Conservation (phyloP, 2,329 filamentous ascomycete genomes). For the Seiridium cupressi region DNA sequence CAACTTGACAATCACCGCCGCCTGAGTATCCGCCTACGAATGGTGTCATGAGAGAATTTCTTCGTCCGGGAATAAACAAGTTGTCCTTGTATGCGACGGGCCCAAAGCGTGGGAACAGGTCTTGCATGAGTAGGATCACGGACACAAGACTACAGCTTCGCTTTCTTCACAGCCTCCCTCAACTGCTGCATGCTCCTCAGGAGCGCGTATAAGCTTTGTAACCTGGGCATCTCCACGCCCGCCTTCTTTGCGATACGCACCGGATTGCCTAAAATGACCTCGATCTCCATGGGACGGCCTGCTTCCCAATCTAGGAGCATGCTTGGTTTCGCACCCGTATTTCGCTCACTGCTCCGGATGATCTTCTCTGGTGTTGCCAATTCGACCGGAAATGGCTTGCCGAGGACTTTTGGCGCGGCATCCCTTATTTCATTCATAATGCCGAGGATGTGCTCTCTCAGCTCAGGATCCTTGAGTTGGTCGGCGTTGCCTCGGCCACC, state of each 20-base stretch:
- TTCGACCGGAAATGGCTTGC: slow-evolving; percentile 55
- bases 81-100: too few relatives aligned
- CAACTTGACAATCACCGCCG: too few relatives aligned
- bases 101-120: too few relatives aligned
- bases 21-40: too few relatives aligned
- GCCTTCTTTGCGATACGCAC: slow-evolving; percentile 61
- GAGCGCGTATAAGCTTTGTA: slow-evolving; percentile 67
- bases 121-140: background rate
- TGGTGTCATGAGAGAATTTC: too few relatives aligned
- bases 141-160: slow-evolving; percentile 27
- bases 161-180: slow-evolving; percentile 36
- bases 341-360: slow-evolving; percentile 60
- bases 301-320: slow-evolving; percentile 72
- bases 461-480: slow-evolving; percentile 63
- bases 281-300: slow-evolving; percentile 65
- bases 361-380: slow-evolving; percentile 64
- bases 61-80: too few relatives aligned
- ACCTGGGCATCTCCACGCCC: slow-evolving; percentile 63
- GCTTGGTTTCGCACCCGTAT: slow-evolving; percentile 61
- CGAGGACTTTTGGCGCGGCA: slow-evolving; percentile 62
- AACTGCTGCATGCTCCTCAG: slow-evolving; percentile 59
- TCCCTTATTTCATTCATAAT: slow-evolving; percentile 70
- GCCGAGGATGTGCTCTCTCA: slow-evolving; percentile 59
- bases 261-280: slow-evolving; percentile 71
- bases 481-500: slow-evolving; percentile 63